These are phyloP conservation scores for Plantago major DNA, from an alignment of 257 asterid species.

Conservation along the genomic window DNA sequence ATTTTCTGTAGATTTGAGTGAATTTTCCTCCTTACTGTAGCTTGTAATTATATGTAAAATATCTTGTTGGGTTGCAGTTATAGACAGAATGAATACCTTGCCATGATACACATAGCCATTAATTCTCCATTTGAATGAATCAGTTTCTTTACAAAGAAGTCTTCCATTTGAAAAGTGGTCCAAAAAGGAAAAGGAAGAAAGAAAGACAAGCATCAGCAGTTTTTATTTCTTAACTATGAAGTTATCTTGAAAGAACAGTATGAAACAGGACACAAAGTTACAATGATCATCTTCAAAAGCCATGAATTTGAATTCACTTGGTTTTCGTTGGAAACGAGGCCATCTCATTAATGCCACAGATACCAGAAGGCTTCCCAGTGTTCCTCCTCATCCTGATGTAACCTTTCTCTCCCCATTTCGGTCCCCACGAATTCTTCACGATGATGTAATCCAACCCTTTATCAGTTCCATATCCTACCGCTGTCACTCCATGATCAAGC, in stretches of 20 bases:
- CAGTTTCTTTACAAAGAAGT: too few relatives aligned
- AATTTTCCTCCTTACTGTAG: too few relatives aligned
- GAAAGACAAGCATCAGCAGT: too few relatives aligned
- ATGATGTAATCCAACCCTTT: conserved; percentile 1
- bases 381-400: conserved; percentile 6
- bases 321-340: conserved; percentile 3
- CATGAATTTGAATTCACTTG: background rate
- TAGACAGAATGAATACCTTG: too few relatives aligned
- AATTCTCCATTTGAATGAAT: too few relatives aligned
- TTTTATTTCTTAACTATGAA: too few relatives aligned
- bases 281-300: background rate
- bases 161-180: too few relatives aligned
- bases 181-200: too few relatives aligned
- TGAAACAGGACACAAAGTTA: background rate
- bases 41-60: too few relatives aligned
- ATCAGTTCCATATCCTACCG: background rate
- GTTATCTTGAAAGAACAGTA: background rate
- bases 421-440: conserved; percentile 4
- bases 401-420: conserved; percentile 3
- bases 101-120: too few relatives aligned
- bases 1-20: too few relatives aligned
- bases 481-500: background rate
- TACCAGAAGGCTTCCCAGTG: conserved; percentile 1
- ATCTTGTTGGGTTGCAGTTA: too few relatives aligned
- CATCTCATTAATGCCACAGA: conserved; percentile 5